phyloP scores from a whole-genome alignment of 2,329 filamentous ascomycete species.

The Colletotrichum sp. region DNA sequence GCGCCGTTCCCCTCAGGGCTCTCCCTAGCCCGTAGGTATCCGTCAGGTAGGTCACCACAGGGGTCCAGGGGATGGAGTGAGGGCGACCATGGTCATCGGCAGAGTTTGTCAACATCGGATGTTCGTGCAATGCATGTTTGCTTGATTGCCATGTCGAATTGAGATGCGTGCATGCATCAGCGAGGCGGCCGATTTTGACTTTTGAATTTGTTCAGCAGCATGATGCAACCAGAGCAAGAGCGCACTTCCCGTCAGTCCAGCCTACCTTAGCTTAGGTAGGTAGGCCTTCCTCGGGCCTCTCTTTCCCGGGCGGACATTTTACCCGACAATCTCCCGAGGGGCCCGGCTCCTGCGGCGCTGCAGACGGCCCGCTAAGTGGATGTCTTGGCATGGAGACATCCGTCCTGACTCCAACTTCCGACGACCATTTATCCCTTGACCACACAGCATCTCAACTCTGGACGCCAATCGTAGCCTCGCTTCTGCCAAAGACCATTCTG shows the following conservation, averaged over 20 bases:
- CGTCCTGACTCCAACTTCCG: background rate
- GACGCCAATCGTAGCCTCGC: background rate
- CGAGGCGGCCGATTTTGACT: background rate
- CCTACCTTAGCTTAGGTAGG: background rate
- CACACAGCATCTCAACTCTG: background rate
- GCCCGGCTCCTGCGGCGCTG: background rate
- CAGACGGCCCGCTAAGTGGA: background rate
- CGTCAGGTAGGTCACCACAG: background rate
- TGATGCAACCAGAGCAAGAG: background rate
- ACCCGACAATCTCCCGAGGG: background rate
- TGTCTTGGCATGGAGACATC: background rate
- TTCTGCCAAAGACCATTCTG: background rate
- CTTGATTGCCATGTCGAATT: background rate
- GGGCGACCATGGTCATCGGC: background rate
- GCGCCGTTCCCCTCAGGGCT: background rate
- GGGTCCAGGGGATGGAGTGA: background rate
- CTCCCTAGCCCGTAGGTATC: background rate
- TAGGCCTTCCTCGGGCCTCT: background rate
- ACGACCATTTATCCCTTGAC: background rate
- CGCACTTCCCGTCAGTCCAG: background rate
- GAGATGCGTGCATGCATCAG: background rate
- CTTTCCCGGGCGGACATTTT: background rate
- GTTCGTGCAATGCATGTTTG: background rate
- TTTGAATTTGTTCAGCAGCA: background rate
- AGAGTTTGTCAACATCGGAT: slow-evolving; percentile 8